These are phyloP conservation scores for Vigna trinervia DNA, from an alignment of 306 rosid species.

Conservation along the genomic window DNA sequence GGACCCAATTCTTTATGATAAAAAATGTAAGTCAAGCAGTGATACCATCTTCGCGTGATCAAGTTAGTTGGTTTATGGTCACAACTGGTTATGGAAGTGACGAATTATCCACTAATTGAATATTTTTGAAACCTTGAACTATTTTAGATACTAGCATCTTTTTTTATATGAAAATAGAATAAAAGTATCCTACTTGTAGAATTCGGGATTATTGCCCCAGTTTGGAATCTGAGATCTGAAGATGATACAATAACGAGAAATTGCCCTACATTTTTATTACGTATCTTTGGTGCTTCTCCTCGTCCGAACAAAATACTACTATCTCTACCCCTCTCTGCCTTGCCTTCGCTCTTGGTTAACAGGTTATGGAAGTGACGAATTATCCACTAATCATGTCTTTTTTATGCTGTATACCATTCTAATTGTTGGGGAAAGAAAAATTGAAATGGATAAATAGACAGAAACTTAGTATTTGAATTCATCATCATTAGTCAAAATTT, in stretches of 20 bases:
- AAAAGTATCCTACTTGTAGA: no score
- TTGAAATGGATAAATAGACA: background rate
- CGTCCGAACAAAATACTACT: background rate
- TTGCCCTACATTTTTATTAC: no score
- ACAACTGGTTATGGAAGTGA: background rate
- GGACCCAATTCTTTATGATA: background rate
- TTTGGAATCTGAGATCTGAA: no score
- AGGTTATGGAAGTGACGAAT: background rate
- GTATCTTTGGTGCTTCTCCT: background rate
- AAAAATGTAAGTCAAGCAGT: background rate
- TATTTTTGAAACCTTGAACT: background rate
- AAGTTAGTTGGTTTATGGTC: background rate
- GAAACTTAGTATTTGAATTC: background rate
- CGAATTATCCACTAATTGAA: background rate
- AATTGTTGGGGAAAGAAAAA: conserved; percentile 1
- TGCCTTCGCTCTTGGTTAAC: background rate
- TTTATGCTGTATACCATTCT: background rate
- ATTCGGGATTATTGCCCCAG: no score
- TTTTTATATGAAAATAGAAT: background rate
- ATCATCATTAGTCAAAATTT: conserved; percentile 2
- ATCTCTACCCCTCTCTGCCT: background rate
- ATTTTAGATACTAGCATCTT: background rate
- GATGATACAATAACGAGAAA: no score
- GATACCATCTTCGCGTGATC: background rate
- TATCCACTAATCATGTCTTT: background rate